Percentiles rank a stretch among this genome's conserved stretches.
phyloP scores from a whole-genome alignment of 2,329 filamentous ascomycete species.

The Periconia sp. region DNA sequence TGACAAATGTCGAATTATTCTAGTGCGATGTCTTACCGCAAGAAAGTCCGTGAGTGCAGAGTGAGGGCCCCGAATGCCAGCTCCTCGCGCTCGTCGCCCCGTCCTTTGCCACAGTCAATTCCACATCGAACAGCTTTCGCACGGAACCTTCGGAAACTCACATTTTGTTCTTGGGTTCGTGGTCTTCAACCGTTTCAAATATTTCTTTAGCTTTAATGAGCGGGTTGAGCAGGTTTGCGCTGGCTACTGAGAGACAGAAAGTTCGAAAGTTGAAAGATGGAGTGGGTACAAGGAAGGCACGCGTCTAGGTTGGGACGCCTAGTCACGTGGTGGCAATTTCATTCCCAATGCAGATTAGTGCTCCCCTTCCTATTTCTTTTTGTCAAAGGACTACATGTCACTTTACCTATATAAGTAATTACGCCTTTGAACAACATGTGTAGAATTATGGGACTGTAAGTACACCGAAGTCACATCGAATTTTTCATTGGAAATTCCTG shows the following conservation, averaged over 20 bases:
- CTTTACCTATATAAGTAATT: too few relatives aligned
- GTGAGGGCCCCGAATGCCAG: constrained; percentile 59
- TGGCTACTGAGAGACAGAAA: not conserved
- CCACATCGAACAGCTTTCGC: not conserved
- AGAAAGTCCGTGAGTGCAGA: constrained; percentile 70
- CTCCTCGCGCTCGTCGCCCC: constrained; percentile 42
- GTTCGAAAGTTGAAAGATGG: not conserved
- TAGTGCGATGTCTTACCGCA: constrained; percentile 53
- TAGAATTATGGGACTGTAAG: too few relatives aligned
- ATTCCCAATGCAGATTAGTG: not conserved
- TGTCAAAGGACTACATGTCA: too few relatives aligned
- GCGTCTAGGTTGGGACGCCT: constrained; percentile 21
- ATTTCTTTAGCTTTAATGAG: too few relatives aligned
- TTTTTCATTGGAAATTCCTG: too few relatives aligned
- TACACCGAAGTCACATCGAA: too few relatives aligned
- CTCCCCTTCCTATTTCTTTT: not conserved
- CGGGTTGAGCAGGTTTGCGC: too few relatives aligned
- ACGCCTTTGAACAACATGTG: too few relatives aligned
- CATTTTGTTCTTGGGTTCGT: constrained; percentile 12
- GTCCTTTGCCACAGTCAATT: constrained; percentile 32
- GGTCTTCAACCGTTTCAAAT: not conserved
- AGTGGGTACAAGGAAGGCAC: constrained; percentile 12
- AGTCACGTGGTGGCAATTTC: constrained; percentile 37
- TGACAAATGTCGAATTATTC: not conserved
- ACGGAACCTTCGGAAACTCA: constrained; percentile 4